phyloP scores from a whole-genome alignment of 345 rosid species.

The Linum lewisii region DNA sequence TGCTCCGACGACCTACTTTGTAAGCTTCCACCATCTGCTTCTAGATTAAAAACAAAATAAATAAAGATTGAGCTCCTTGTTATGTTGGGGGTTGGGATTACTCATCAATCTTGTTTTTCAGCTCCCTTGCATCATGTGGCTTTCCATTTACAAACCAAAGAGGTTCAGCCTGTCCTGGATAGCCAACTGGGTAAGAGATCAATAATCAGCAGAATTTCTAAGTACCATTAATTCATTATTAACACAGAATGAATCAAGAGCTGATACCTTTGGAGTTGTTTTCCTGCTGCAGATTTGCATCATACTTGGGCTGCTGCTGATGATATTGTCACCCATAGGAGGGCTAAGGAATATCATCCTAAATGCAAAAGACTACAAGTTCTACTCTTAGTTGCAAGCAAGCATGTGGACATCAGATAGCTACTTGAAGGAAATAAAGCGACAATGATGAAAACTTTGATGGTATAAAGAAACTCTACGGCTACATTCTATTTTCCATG shows the following conservation, averaged over 20 bases:
- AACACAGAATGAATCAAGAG: background rate
- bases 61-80: background rate
- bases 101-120: constrained; percentile 13
- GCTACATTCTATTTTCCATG: background rate
- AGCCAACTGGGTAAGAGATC: constrained; percentile 46
- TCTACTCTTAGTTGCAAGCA: constrained; percentile 14
- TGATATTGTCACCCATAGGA: constrained; percentile 39
- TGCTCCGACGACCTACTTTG: constrained; percentile 63
- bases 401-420: background rate
- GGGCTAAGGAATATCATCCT: constrained; percentile 34
- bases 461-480: background rate
- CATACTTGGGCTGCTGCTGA: constrained; percentile 28
- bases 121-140: constrained; percentile 85
- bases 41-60: background rate
- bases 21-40: constrained; percentile 13
- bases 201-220: background rate
- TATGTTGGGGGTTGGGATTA: background rate
- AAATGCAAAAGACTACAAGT: constrained; percentile 32
- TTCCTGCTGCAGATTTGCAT: constrained; percentile 31
- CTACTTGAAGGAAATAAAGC: background rate
- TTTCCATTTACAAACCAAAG: constrained; percentile 49
- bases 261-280: background rate
- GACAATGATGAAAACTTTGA: background rate
- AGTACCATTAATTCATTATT: background rate
- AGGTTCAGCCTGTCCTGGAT: constrained; percentile 57